Base-by-base conservation (phyloP, 495 filamentous ascomycete species). In the Daldinia caldariorum region DNA sequence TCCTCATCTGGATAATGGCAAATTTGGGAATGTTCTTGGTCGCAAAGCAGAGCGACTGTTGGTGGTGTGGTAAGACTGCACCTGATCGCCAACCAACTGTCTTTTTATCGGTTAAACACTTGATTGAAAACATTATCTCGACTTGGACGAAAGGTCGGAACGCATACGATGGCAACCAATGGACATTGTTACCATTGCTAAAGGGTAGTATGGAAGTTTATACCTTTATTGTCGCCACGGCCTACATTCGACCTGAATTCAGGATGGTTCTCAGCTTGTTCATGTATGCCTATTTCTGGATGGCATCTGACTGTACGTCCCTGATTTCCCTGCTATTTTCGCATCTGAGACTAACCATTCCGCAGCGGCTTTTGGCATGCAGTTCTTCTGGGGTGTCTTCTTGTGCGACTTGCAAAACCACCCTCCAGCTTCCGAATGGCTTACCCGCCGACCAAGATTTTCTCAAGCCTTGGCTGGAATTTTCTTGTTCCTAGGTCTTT, bases 321-420 rank as follows among this genome's bases (percentile, higher is more conserved):
- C 32, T 7, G 8, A 10, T 18, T 45, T 26, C 6, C 49, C 12
- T 32, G 4, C 20, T 4, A 14, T 22, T 20, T 31, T 22, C 38
- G 10, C 0, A 26, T 35, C 10, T 37, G 14, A 13, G 22, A 34
- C 67, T 69, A 63, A 69, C 22, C 13, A 5, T 14, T 0, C 9
- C 26, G 20, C 35, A 87, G 85, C 84, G 55, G 81, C 82, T 22
- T 86, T 88, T 53, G 84, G 82, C 20, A 86, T 89, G 80, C 88
- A 90, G 69, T 86, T 87, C 54, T 83, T 89, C 75, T 90, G 85
- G 81, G 89, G 88, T 47, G 86, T 87, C 67, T 83, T 90, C 74
- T 80, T 91, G 12, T 85, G 83, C 69, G 89, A 91, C 66, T 74
- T 90, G 32, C 83, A 87, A 29, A 84, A 88, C 67, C 79, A 87